Base-by-base conservation (phyloP, 75 land plant species). In the Sequoiadendron giganteum region DNA sequence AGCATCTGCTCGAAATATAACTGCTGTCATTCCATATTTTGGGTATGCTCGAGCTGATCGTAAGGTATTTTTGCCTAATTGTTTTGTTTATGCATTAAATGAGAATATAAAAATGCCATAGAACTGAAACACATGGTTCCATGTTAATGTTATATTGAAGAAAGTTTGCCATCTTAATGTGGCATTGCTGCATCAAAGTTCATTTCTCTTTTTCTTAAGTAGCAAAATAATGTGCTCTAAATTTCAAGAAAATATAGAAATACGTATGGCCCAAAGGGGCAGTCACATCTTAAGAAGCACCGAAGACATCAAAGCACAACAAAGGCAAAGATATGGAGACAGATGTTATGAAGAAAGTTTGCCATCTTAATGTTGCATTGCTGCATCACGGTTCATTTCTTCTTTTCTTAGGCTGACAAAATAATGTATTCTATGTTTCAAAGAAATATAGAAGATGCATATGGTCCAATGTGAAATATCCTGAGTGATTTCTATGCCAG, bases 11-110 rank as follows among this genome's bases (percentile, higher is more conserved):
- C 95, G 93, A 88, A 96, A 91, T 48, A 94, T 96, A 36, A 96
- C 97, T 82, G 97, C 96, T 40, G 97, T 96, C 11, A 95, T 96
- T 84, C 97, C 97, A 38, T 96, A 96, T 86, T 96, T 96, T 92
- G 97, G 97, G 85, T 96, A 96, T 89, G 97, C 97, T 25, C 88
- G 97, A 88, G 96, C 97, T 86, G 97, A 96, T 86, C 90, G 97
- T 84, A 96, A 96, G 96, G 97, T 91, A 88, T 77, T 87, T 77
- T 5, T 36, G 39, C 9, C 4, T 43, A 48, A 14, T 43, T 43
- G 30, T 83, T 38, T 32, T 83, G 30, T 83, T 83, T 43, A 32
- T 73, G 38, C 38, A 13, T 73, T 30, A 73, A 30, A 28, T 72
- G 32, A 30, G n/a, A 72, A 72, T 72, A 8, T 72, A 72, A 28